Conservation (phyloP, 805 yeast genomes). For the Teunomyces lycoperdinae region DNA sequence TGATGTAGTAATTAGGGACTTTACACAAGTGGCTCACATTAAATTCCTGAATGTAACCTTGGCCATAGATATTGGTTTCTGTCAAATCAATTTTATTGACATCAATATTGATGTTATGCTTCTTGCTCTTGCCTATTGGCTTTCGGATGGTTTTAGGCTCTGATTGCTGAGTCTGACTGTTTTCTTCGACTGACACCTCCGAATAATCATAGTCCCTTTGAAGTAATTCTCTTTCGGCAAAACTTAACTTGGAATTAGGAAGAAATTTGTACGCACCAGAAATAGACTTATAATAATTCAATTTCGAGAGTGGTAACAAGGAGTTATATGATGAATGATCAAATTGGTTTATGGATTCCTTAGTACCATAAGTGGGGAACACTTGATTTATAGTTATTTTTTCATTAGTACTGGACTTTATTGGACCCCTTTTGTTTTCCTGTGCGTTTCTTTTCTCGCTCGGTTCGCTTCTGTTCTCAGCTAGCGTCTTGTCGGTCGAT, state of each 20-base stretch:
- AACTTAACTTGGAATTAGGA: constrained; percentile 27
- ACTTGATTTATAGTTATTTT: constrained; percentile 35
- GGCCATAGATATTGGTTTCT: constrained; percentile 42
- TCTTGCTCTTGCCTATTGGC: constrained; percentile 29
- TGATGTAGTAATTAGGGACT: constrained; percentile 41
- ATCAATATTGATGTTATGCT: constrained; percentile 31
- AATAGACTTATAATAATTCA: constrained; percentile 34
- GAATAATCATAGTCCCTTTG: constrained; percentile 27
- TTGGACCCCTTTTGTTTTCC: background rate
- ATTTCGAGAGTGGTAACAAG: constrained; percentile 31
- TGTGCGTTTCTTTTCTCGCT: background rate
- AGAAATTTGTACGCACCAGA: constrained; percentile 19
- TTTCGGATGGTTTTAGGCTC: constrained; percentile 13
- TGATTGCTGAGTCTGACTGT: constrained; percentile 10
- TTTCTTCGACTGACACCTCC: constrained; percentile 12
- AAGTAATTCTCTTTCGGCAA: constrained; percentile 34
- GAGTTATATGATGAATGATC: constrained; percentile 36
- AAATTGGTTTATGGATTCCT: constrained; percentile 25
- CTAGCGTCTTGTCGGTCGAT: constrained; percentile 1
- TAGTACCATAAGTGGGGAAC: constrained; percentile 39
- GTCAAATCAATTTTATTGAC: constrained; percentile 39
- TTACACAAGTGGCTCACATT: constrained; percentile 39
- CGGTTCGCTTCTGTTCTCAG: constrained; percentile 1
- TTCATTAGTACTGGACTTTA: constrained; percentile 15
- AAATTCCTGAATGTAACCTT: constrained; percentile 43